Base-by-base conservation (phyloP, 371 early-diverging fungal species). In the Circinella umbellata region DNA sequence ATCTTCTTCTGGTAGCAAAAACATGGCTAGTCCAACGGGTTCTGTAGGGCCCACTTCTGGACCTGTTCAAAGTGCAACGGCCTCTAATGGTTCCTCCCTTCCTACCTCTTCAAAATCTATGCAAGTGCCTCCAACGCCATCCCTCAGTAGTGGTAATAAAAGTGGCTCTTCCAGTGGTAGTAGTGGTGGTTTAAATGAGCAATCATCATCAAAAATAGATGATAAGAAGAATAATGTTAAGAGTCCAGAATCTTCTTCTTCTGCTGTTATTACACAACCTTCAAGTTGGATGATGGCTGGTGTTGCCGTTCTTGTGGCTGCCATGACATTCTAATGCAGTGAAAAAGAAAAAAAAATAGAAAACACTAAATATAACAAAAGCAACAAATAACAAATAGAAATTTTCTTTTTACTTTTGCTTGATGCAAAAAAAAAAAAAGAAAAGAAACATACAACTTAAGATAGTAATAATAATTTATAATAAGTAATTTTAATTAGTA, bases 231-330 rank as follows among this genome's bases (percentile, higher is more conserved):
- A 11, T 11, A 42, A 57, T 34, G 57, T 34, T 27, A 57, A 57
- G 57, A 57, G 27, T 27, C 42, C 6, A 42, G 57, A 57, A 34
- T 10, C 5, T 18, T 18, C 57, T 18, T 10, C 5, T 18, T 18
- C 57, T 18, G 57, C 57, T n/a, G 9, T 6, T 27, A 13, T 4
- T 34, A 57, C 57, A 11, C 57, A 57, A 57, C 42, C 42, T 1
- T 57, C 57, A 6, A 27, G 57, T 27, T 57, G 57, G 57, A 57
- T 57, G 57, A 57, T 57, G 57, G 57, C 35, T 57, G 57, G 57
- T 57, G 57, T 57, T 8, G 34, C 57, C n/a, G 57, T 27, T n/a
- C 57, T 57, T n/a, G 18, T 57, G 10, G 57, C 57, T 34, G 57
- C 27, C 27, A 27, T 57, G 27, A 14, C 57, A 27, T 27, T 57